Evolutionary conservation across 192 early-diverging fungal species (phyloP), one percentile per base, ranked within the genome.

Genomic region (Podila minutissima): DNA sequence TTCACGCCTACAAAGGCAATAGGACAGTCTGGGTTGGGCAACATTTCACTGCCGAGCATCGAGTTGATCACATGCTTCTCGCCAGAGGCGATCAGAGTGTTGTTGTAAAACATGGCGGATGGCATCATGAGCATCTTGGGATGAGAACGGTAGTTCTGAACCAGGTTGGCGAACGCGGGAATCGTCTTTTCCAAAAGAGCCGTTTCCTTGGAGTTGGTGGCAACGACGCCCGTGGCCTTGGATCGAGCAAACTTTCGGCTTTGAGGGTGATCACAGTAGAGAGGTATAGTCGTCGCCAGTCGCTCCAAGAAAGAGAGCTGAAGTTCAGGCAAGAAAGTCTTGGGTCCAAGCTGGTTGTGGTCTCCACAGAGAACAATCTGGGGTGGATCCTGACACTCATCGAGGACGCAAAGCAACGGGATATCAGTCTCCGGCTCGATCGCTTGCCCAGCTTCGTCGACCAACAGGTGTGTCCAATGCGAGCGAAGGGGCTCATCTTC

Each of bases 371-470:
- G 79, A 11, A 90, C 75, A 41, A 90, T 60, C 50, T 76, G 88
- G 11, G 75, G 73, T n/a, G 76, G 58, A 4, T 49, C 46, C 33
- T 77, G 69, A 13, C 48, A 58, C 48, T 83, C 82, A n/a, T 67
- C 65, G 32, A 81, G 51, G 59, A 89, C 64, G 53, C 84, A 71
- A 4, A 78, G 79, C 35, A 90, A 59, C 3, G 88, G 85, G 41
- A 89, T 81, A 28, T 77, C 58, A 2, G 83, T 83, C 29, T 90
- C 89, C 0, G 88, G 82, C 60, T 90, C 89, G 41, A 86, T 75
- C 1, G 89, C 88, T 49, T 90, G 89, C 9, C 83, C 89, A 22
- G 85, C 86, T 51, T 90, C 89, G 75, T 90, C 89, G 33, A 90
- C 78, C 59, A 90, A 66, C 15, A 88, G 55, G 50, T 90, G 89